These are phyloP conservation scores for Venturia pyrina DNA, from an alignment of 2,329 filamentous ascomycete species.

Conservation along the genomic window DNA sequence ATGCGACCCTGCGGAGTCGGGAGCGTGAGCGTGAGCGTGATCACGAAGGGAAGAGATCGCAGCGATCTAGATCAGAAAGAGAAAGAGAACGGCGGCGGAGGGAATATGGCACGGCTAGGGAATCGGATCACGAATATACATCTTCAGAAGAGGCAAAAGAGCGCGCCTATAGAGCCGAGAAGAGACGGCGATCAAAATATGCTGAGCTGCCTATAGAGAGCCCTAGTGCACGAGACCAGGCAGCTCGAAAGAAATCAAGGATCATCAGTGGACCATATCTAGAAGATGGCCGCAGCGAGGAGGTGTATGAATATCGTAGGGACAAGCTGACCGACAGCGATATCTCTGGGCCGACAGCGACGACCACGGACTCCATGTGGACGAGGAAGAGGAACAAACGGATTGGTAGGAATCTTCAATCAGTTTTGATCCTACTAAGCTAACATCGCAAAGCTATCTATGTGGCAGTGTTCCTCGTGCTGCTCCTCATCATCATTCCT, in stretches of 20 bases:
- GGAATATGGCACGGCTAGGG: constrained; percentile 19
- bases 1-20: constrained; percentile 14
- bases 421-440: constrained; percentile 16
- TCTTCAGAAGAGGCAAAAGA: not conserved
- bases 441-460: constrained; percentile 25
- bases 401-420: constrained; percentile 42
- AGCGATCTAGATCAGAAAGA: constrained; percentile 3
- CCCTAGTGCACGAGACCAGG: not conserved
- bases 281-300: constrained; percentile 32
- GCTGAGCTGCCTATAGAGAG: constrained; percentile 18
- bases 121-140: constrained; percentile 17
- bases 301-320: constrained; percentile 31
- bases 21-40: constrained; percentile 26
- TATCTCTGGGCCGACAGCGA: constrained; percentile 17
- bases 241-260: constrained; percentile 24
- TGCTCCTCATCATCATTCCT: constrained; percentile 37
- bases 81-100: constrained; percentile 20
- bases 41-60: constrained; percentile 31
- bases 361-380: constrained; percentile 29
- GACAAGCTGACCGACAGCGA: constrained; percentile 29
- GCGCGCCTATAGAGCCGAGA: not conserved
- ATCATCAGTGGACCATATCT: constrained; percentile 38
- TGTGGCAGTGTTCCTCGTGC: constrained; percentile 27
- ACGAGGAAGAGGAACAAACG: constrained; percentile 43
- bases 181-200: constrained; percentile 4